These are phyloP conservation scores for Grifola frondosa DNA, from an alignment of 1,284 basidiomycete species.

Conservation along the genomic window DNA sequence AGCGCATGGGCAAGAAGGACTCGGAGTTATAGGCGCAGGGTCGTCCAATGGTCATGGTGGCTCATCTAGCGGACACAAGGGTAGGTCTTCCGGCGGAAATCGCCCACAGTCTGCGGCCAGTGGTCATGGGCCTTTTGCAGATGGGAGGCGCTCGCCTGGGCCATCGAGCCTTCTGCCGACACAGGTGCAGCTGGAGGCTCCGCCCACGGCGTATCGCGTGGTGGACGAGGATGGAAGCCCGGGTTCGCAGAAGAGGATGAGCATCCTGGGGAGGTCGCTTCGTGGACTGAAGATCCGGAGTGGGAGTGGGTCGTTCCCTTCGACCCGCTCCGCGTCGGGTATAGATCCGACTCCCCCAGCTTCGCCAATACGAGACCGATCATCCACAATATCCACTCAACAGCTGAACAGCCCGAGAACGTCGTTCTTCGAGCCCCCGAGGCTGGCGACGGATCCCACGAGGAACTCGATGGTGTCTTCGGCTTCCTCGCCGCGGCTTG, in stretches of 20 bases:
- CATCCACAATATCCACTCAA: background rate
- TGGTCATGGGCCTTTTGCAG: too few relatives aligned
- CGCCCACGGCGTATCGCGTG: slow-evolving; percentile 21
- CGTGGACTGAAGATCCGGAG: slow-evolving; percentile 20
- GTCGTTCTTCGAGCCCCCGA: background rate
- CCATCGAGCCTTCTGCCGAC: slow-evolving; percentile 28
- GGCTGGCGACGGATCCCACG: background rate
- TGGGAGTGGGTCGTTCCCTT: slow-evolving; percentile 8
- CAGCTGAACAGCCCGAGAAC: background rate
- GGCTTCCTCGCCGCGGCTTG: background rate
- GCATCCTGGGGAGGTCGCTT: slow-evolving; percentile 24
- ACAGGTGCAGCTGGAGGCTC: slow-evolving; percentile 11
- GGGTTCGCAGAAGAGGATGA: slow-evolving; percentile 12
- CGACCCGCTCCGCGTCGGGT: slow-evolving; percentile 1
- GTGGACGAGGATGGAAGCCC: slow-evolving; percentile 13
- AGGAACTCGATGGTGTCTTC: background rate
- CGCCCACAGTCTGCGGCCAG: background rate
- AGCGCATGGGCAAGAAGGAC: slow-evolving; percentile 11
- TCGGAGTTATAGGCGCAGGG: slow-evolving; percentile 5
- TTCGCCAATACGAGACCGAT: background rate
- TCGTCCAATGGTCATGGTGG: slow-evolving; percentile 16
- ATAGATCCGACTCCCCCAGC: background rate
- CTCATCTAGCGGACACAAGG: slow-evolving; percentile 17
- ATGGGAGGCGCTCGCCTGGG: slow-evolving; percentile 13
- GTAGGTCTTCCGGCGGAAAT: slow-evolving; percentile 14